Percentiles rank a stretch among this genome's conserved stretches.
Conservation (phyloP, 164 flowering plant species). For the Nymphaea thermarum region DNA sequence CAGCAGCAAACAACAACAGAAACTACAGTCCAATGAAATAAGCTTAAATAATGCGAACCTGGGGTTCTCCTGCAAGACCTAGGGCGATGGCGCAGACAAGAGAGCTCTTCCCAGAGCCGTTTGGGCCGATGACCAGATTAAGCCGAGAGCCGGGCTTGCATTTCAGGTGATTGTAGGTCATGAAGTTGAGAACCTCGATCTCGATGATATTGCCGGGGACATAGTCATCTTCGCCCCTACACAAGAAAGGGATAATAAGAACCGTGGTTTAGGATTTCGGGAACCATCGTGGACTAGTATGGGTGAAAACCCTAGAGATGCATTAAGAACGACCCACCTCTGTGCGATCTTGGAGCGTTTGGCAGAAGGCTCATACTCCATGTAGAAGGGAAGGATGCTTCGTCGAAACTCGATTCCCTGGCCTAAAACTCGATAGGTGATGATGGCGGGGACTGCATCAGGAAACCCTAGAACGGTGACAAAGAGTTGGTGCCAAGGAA, state of each 20-base stretch:
- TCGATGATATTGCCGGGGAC: constrained; percentile 73
- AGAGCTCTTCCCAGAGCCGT: constrained; percentile 96
- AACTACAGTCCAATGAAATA: background rate
- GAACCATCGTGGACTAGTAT: background rate
- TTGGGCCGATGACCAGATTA: constrained; percentile 89
- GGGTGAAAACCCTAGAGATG: background rate
- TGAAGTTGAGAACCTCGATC: constrained; percentile 77
- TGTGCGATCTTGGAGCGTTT: constrained; percentile 38
- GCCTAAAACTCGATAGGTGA: background rate
- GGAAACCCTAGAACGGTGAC: background rate
- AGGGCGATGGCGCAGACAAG: constrained; percentile 94
- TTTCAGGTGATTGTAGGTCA: constrained; percentile 57
- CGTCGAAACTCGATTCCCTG: background rate
- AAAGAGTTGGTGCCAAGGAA: background rate
- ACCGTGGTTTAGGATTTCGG: background rate
- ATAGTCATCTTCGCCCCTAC: constrained; percentile 81
- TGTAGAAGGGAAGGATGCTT: background rate
- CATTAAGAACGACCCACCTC: constrained; percentile 16
- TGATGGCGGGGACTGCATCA: background rate
- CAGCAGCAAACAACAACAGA: background rate
- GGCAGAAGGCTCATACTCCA: background rate
- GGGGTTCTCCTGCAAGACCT: constrained; percentile 95
- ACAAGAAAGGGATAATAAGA: background rate
- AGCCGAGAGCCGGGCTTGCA: constrained; percentile 79
- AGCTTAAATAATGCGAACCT: constrained; percentile 24